Percentiles rank a stretch among this genome's conserved stretches.
Conservation (phyloP, 345 rosid species). For the Eucalyptus camaldulensis region DNA sequence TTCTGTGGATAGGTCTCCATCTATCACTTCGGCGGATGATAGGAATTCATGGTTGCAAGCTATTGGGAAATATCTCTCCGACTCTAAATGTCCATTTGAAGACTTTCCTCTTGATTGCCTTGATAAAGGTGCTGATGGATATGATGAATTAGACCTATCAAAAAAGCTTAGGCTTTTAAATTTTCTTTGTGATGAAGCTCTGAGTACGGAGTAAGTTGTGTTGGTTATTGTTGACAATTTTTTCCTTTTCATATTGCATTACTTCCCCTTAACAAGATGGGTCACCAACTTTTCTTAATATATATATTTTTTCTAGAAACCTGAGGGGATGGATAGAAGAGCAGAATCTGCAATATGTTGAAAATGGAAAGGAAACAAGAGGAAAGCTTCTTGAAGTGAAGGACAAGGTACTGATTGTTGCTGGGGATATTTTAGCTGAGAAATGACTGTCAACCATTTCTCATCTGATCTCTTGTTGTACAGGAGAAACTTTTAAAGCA, state of each 20-base stretch:
- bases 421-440: background rate
- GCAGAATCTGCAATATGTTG: constrained; percentile 20
- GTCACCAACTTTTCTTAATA: background rate
- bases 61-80: constrained; percentile 1
- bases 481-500: constrained; percentile 55
- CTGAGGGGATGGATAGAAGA: constrained; percentile 55
- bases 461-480: background rate
- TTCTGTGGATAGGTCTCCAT: constrained; percentile 26
- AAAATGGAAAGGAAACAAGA: constrained; percentile 37
- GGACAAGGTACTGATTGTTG: constrained; percentile 34
- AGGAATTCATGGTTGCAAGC: constrained; percentile 42
- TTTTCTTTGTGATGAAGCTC: constrained; percentile 44
- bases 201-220: constrained; percentile 13
- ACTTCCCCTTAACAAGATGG: background rate
- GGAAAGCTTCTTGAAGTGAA: constrained; percentile 38
- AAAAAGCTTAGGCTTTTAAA: constrained; percentile 29
- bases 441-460: background rate
- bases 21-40: constrained; percentile 23
- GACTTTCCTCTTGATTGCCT: background rate
- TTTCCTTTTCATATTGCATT: background rate
- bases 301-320: constrained; percentile 5
- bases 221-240: background rate
- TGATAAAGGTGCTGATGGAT: background rate
- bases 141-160: constrained; percentile 10
- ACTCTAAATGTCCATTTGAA: background rate